phyloP scores from a whole-genome alignment of 1,284 basidiomycete species.

The Sparassis latifolia region DNA sequence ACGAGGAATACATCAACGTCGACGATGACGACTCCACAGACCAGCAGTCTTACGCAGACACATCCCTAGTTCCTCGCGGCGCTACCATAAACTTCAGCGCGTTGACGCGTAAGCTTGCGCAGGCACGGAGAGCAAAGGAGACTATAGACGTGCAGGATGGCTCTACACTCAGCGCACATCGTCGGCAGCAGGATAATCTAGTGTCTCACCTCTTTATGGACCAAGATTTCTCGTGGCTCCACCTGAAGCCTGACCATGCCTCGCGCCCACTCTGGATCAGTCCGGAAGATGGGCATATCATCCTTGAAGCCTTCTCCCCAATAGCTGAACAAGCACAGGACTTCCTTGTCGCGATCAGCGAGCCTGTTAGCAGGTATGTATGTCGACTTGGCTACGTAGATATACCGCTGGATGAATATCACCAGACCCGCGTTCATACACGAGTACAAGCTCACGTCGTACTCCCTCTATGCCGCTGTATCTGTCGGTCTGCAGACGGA shows the following conservation, averaged over 20 bases:
- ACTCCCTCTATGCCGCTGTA: slow-evolving; percentile 97
- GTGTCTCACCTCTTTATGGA: slow-evolving; percentile 76
- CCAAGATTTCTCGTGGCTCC: slow-evolving; percentile 80
- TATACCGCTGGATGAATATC: slow-evolving; percentile 22
- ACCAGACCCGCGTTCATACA: slow-evolving; percentile 94
- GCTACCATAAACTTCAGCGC: slow-evolving; percentile 81
- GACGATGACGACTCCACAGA: slow-evolving; percentile 47
- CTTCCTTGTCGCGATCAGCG: slow-evolving; percentile 96
- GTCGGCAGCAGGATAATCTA: slow-evolving; percentile 62
- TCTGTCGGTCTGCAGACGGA: slow-evolving; percentile 97
- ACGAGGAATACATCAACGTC: slow-evolving; percentile 48
- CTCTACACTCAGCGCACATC: slow-evolving; percentile 39
- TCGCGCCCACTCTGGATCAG: slow-evolving; percentile 93
- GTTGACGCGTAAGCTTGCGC: slow-evolving; percentile 66
- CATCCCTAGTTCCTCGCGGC: slow-evolving; percentile 52
- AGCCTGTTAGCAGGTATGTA: slow-evolving; percentile 94
- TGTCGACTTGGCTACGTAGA: slow-evolving; percentile 17
- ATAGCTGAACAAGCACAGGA: slow-evolving; percentile 98
- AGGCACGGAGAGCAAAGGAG: slow-evolving; percentile 42
- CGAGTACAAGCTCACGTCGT: slow-evolving; percentile 98
- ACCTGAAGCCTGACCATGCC: slow-evolving; percentile 84
- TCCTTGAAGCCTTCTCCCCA: slow-evolving; percentile 92
- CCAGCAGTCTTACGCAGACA: slow-evolving; percentile 43
- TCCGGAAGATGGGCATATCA: slow-evolving; percentile 90
- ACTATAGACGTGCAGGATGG: slow-evolving; percentile 23